Base-by-base conservation (phyloP, 202 grass and related monocot species). In the Panicum hallii region DNA sequence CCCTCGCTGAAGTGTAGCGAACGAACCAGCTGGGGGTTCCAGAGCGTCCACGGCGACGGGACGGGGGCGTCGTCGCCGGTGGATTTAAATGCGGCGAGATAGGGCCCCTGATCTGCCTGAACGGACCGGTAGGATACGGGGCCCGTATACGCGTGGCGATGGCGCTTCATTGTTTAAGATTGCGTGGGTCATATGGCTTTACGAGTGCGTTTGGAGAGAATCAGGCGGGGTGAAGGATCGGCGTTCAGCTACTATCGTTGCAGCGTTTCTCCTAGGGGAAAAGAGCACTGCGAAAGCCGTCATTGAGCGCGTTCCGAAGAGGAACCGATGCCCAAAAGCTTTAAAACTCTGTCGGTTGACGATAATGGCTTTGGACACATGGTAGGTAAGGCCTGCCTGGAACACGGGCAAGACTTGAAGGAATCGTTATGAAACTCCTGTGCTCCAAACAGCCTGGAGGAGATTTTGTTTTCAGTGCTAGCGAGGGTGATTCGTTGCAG, bases 111-210 rank as follows among this genome's bases (percentile, higher is more conserved):
- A 78, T 79, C 52, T 84, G 84, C 88, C 68, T 79, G 75, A 83
- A 79, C 77, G 75, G 66, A 80, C 61, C 26, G 74, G 75, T 74
- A 32, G 68, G 67, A 90, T 77, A 22, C 26, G 45, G 10, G 10
- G 30, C 16, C 16, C 54, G 12, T 74, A 47, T 28, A 72, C 69
- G 82, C 60, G 73, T 72, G 78, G 65, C 62, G 72, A 34, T 49
- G 67, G 67, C 40, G 19, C 64, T 78, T 70, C 74, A 78, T 70
- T 83, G 89, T 71, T 87, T 48, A 75, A 75, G 88, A 54, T 90
- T 70, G 84, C 74, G 79, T 86, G 75, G 68, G 40, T 47, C 56
- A 23, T 4, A 11, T 56, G 30, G 22, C 4, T 26, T 26, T 26
- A 26, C 26, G 26, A 26, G 26, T 26, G 26, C 26, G 26, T 26